phyloP scores from a whole-genome alignment of 192 early-diverging fungal species.

The Pilaira anomala region DNA sequence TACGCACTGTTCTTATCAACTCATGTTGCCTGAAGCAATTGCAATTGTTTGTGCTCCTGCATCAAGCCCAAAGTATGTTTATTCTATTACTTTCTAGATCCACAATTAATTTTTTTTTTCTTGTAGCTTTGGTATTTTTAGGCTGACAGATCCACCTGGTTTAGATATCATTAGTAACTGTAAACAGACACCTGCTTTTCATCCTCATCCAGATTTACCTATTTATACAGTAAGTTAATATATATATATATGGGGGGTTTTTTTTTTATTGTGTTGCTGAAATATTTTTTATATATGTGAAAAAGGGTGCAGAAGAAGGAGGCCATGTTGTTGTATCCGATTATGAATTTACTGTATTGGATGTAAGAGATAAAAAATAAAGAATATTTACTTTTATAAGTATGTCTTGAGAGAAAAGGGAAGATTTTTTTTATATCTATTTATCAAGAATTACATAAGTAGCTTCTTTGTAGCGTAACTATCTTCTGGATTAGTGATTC shows the following conservation, averaged over 20 bases:
- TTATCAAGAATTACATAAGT: no score
- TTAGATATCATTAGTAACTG: constrained; percentile 76
- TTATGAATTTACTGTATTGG: not conserved
- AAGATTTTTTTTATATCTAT: no score
- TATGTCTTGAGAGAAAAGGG: no score
- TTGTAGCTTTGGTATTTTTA: constrained; percentile 73
- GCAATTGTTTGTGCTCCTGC: constrained; percentile 86
- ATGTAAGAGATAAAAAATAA: not conserved
- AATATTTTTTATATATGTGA: not conserved
- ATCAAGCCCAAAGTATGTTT: constrained; percentile 56
- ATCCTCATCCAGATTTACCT: constrained; percentile 69
- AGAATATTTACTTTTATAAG: no score
- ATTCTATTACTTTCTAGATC: not conserved
- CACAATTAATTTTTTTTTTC: not conserved
- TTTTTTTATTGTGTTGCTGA: no score
- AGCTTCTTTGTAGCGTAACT: no score
- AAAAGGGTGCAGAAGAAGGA: not conserved
- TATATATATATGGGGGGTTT: not conserved
- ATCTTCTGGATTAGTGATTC: no score
- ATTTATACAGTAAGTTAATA: constrained; percentile 50
- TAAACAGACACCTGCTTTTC: constrained; percentile 65
- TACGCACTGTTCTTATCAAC: constrained; percentile 88
- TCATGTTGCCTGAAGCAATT: constrained; percentile 89
- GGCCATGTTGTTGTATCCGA: not conserved
- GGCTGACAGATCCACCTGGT: constrained; percentile 83